Base-by-base conservation (phyloP, 148 eudicot genomes). In the Rhododendron ovatum region DNA sequence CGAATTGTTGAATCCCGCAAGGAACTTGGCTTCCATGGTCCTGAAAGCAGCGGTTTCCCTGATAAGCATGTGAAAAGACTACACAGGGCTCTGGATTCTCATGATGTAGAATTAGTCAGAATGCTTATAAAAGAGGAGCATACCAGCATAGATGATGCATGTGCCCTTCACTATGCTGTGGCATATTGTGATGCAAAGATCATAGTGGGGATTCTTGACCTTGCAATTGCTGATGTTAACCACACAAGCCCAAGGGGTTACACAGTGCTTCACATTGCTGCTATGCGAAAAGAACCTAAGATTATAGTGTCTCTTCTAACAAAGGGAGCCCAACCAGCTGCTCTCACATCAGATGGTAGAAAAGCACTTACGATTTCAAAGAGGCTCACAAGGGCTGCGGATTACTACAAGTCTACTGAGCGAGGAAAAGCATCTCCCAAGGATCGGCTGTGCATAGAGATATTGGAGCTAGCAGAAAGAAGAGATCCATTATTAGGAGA, bases 371-470 rank as follows among this genome's bases (percentile, higher is more conserved):
- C 88, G 85, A 95, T 96, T 77, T 87, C 94, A 20, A 94, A 94
- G 93, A 93, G 99, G 87, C 92, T 96, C 61, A 94, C 98, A 2
- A 92, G 90, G 85, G 91, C 92, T 85, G 88, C 61, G 9, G 95
- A 92, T 87, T 93, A 87, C 88, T 79, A 86, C 15, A 90, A 77
- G 84, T 59, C 89, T 79, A 87, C 90, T 28, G 98, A 92, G 87
- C 88, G 94, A 91, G 98, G 98, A 33, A 88, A 93, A 85, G 89
- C 87, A 26, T 87, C 95, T 47, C 91, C 94, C 13, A 93, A 92
- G 89, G 99, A 95, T 87, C 94, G 95, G 82, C 82, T 96, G 89
- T 96, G 99, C 89, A 96, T 96, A 85, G 98, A 96, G 86, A 91
- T 96, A 84, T 86, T 96, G 90, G 98, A 96, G 81, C 96, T 92